phyloP scores from a whole-genome alignment of 192 early-diverging fungal species.

The Dissophora ornata region DNA sequence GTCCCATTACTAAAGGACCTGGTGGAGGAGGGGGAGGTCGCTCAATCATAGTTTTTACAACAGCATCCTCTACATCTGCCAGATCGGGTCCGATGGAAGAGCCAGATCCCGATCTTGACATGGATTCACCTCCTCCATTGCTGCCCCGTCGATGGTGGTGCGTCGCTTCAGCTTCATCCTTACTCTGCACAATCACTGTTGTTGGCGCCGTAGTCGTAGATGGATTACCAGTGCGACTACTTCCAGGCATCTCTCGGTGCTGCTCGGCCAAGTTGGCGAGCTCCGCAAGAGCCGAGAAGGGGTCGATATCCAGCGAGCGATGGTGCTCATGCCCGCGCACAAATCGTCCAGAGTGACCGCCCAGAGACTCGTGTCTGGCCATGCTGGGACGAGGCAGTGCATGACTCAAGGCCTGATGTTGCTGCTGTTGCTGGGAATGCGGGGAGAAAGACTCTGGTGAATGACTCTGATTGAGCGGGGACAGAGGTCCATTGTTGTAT shows the following conservation, averaged over 20 bases:
- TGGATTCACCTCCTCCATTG: slow-evolving; percentile 15
- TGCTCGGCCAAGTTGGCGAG: slow-evolving; percentile 44
- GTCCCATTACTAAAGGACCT: slow-evolving; percentile 10
- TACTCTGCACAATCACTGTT: slow-evolving; percentile 14
- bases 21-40: slow-evolving; percentile 16
- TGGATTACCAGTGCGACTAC: slow-evolving; percentile 3
- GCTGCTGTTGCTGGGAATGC: too few relatives aligned
- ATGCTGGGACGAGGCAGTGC: slow-evolving; percentile 19
- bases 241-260: slow-evolving; percentile 21
- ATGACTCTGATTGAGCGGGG: slow-evolving; percentile 7
- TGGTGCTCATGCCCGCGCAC: slow-evolving; percentile 43
- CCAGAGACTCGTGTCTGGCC: slow-evolving; percentile 12
- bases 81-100: slow-evolving; percentile 13
- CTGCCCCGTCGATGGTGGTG: slow-evolving; percentile 4
- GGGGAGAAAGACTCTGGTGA: background rate
- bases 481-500: background rate
- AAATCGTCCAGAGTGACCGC: slow-evolving; percentile 9
- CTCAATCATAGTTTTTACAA: slow-evolving; percentile 47
- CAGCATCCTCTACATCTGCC: slow-evolving; percentile 37
- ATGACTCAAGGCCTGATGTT: slow-evolving; percentile 24
- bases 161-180: slow-evolving; percentile 11
- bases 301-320: slow-evolving; percentile 42
- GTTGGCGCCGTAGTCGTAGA: background rate
- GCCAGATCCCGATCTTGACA: slow-evolving; percentile 32
- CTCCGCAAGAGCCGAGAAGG: slow-evolving; percentile 43